Conservation (phyloP, 1,284 basidiomycete species). For the Ustilago hordei region DNA sequence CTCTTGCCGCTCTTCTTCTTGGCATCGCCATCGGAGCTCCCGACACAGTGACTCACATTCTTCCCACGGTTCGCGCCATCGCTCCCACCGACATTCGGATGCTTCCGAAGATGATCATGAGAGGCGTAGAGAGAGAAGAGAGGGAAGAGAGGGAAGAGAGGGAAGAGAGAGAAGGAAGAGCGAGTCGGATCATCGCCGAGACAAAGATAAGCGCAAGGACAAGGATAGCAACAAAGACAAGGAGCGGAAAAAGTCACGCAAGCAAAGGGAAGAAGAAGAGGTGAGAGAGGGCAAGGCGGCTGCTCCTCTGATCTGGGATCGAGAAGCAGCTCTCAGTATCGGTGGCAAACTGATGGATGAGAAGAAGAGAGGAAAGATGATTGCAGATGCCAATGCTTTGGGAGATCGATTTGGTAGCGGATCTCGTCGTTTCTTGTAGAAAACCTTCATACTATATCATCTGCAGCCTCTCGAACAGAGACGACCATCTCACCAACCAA, state of each 20-base stretch:
- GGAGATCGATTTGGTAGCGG: slow-evolving; percentile 51
- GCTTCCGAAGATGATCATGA: slow-evolving; percentile 20
- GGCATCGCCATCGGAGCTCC: slow-evolving; percentile 17
- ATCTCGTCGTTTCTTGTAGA: slow-evolving; percentile 39
- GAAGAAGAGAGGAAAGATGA: slow-evolving; percentile 35
- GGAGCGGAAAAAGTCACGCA: slow-evolving; percentile 25
- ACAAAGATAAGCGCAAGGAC: slow-evolving; percentile 12
- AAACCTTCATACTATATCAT: background rate
- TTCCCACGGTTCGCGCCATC: slow-evolving; percentile 22
- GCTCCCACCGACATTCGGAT: slow-evolving; percentile 16
- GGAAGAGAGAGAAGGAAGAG: background rate
- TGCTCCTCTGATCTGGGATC: slow-evolving; percentile 53
- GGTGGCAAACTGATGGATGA: slow-evolving; percentile 55
- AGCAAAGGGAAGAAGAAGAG: slow-evolving; percentile 45
- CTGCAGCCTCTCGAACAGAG: background rate
- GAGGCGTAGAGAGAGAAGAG: slow-evolving; percentile 9
- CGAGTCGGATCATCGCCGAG: slow-evolving; percentile 19
- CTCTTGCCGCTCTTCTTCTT: slow-evolving; percentile 12
- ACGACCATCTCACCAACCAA: background rate
- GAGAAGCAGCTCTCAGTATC: slow-evolving; percentile 49
- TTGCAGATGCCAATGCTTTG: slow-evolving; percentile 45
- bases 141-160: slow-evolving; percentile 11
- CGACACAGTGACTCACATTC: slow-evolving; percentile 23
- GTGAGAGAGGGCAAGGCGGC: slow-evolving; percentile 34
- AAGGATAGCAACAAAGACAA: slow-evolving; percentile 7